These are phyloP conservation scores for Trichoderma harzianum DNA, from an alignment of 2,329 filamentous ascomycete genomes.

Conservation along the genomic window DNA sequence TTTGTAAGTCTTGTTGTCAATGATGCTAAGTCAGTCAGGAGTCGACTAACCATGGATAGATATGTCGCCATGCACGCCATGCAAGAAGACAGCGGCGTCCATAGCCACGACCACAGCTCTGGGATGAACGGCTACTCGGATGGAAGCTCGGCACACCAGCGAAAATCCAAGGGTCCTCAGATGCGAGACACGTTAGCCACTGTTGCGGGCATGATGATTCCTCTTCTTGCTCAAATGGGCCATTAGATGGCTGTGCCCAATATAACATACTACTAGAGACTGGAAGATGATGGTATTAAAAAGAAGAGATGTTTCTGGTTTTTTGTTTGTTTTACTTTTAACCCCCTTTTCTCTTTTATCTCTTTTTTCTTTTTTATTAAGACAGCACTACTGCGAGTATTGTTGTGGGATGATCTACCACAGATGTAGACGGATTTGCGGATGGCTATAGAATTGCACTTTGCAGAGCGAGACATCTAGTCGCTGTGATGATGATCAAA, in stretches of 20 bases:
- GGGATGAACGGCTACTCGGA: constrained; percentile 55
- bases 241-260: constrained; percentile 49
- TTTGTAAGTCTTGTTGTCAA: constrained; percentile 57
- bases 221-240: constrained; percentile 73
- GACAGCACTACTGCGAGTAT: background rate
- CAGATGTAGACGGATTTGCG: constrained; percentile 4
- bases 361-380: background rate
- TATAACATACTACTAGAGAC: background rate
- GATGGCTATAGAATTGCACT: background rate
- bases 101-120: constrained; percentile 50
- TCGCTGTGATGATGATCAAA: background rate
- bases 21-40: background rate
- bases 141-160: constrained; percentile 40
- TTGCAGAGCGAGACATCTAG: background rate
- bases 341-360: background rate
- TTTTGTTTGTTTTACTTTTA: background rate
- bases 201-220: constrained; percentile 73
- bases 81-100: constrained; percentile 65
- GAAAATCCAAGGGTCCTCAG: constrained; percentile 54
- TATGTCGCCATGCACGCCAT: constrained; percentile 99
- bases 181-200: constrained; percentile 69
- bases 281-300: background rate
- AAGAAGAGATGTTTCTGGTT: background rate
- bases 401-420: background rate
- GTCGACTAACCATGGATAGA: constrained; percentile 42